Percentiles rank a stretch among this genome's conserved stretches.
Conservation (phyloP, 106 monocot species). For the Amphibolis antarctica region DNA sequence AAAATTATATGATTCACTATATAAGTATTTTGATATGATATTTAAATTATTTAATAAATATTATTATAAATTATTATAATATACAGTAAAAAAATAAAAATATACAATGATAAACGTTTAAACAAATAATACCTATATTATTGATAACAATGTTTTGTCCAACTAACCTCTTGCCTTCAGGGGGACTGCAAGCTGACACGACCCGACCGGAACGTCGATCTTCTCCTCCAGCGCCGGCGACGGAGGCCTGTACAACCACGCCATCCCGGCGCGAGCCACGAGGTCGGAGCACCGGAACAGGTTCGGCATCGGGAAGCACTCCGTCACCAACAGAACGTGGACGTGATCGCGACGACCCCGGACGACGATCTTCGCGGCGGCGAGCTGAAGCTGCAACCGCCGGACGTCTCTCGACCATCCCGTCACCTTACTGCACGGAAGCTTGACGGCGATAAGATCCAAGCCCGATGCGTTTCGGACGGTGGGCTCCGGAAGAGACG, state of each 20-base stretch:
- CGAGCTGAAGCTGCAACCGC: constrained; percentile 68
- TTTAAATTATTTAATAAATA: too few species aligned
- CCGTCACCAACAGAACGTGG: constrained; percentile 56
- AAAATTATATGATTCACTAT: too few species aligned
- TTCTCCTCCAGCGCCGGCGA: constrained; percentile 35
- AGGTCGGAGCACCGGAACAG: constrained; percentile 62
- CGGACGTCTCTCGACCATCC: constrained; percentile 80
- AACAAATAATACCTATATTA: too few species aligned
- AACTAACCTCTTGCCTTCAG: constrained; percentile 27
- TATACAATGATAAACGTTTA: too few species aligned
- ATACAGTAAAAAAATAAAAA: too few species aligned
- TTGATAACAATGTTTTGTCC: too few species aligned
- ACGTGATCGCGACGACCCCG: constrained; percentile 11
- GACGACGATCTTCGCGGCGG: constrained; percentile 54
- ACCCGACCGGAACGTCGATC: constrained; percentile 56
- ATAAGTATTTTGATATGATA: too few species aligned
- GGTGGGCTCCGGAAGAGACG: constrained; percentile 44
- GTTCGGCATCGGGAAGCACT: constrained; percentile 74
- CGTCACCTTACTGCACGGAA: constrained; percentile 46
- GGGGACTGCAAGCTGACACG: constrained; percentile 57
- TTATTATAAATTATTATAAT: too few species aligned
- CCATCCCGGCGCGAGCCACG: constrained; percentile 32
- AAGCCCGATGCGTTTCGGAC: constrained; percentile 7
- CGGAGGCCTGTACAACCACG: constrained; percentile 66
- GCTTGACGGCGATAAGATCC: constrained; percentile 67